phyloP scores from a whole-genome alignment of 768 basidiomycete genomes.

The Trametes gibbosa region DNA sequence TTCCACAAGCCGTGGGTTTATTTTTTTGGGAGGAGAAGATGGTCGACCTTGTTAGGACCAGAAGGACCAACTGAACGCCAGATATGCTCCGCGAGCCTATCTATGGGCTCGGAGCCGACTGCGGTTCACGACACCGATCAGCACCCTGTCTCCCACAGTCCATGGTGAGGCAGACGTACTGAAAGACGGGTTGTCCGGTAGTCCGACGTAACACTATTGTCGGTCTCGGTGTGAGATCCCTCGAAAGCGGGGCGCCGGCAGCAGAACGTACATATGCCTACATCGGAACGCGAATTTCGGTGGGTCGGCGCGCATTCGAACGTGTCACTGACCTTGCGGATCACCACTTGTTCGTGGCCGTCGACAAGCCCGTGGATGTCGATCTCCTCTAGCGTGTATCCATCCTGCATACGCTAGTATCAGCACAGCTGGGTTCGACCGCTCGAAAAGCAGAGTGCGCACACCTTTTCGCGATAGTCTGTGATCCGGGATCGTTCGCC shows the following conservation, averaged over 20 bases:
- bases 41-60: conserved; percentile 77
- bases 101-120: conserved; percentile 87
- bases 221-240: too few species aligned
- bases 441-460: not conserved
- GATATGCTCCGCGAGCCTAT: conserved; percentile 63
- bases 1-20: not conserved
- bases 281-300: too few species aligned
- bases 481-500: too few species aligned
- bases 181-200: conserved; percentile 85
- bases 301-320: conserved; percentile 21
- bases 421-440: not conserved
- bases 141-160: too few species aligned
- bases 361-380: conserved; percentile 65
- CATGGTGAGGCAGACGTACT: conserved; percentile 49
- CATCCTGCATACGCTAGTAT: conserved; percentile 57
- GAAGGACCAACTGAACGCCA: conserved; percentile 81
- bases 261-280: not conserved
- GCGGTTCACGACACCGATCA: too few species aligned
- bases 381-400: conserved; percentile 80
- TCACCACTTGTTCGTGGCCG: conserved; percentile 52
- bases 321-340: conserved; percentile 45
- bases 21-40: not conserved
- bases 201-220: conserved; percentile 92
- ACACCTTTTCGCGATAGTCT: conserved; percentile 85
- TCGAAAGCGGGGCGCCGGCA: not conserved